Evolutionary conservation across 2,329 filamentous ascomycete genomes (phyloP), one percentile per base, ranked within the genome.

Genomic region (Fusarium sp.): DNA sequence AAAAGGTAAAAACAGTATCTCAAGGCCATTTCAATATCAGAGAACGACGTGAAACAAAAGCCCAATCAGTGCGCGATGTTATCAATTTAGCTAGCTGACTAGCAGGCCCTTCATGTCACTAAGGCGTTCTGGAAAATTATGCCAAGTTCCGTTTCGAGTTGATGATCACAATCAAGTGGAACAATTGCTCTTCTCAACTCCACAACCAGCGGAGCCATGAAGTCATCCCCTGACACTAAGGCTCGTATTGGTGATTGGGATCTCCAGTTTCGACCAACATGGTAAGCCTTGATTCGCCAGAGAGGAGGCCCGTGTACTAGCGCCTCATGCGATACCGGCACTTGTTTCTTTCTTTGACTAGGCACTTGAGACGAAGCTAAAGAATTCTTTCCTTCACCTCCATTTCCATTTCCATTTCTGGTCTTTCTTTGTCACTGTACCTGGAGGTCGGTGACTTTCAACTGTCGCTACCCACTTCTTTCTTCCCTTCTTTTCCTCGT

Each of bases 231-330:
- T 48, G 23, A 53, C 19, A 25, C 53, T 65, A 65, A 41, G 14
- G 44, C 62, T 65, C 62, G 61, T 65, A 65, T 65, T 30, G 21
- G 31, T 23, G 16, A 65, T 44, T 45, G 7, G 16, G 34, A 49
- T 65, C 46, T 45, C 54, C 62, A 61, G 21, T 61, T 60, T 54
- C 28, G 6, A 23, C 44, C 6, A 49, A 5, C 25, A 28, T 14
- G n/a, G 43, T 5, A 18, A 46, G 12, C 23, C 6, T 21, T 43
- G 49, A 65, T 60, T 61, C 25, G 48, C 6, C 39, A 65, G 23
- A 6, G 25, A 42, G 3, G 26, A n/a, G 16, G 13, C 31, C 53
- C n/a, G 12, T 25, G 31, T 34, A 37, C 54, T 14, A 28, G 62
- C 14, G 30, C 43, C 65, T 66, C 37, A 65, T 54, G 54, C 48